phyloP scores from a whole-genome alignment of 1,139 yeast species.

The Blastobotrys apis region DNA sequence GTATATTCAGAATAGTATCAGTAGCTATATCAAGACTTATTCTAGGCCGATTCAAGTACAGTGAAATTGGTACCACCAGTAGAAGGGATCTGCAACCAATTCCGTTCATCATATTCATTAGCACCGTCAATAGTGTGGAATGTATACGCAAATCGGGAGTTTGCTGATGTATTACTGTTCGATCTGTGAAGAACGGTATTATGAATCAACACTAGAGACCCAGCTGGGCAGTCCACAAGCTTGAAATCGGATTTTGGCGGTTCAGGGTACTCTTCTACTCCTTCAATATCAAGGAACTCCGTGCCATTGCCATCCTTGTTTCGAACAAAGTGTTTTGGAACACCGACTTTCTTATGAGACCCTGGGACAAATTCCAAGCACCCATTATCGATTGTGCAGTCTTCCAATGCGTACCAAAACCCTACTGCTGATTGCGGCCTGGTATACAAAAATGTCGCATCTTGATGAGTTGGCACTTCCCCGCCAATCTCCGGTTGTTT shows the following conservation, averaged over 20 bases:
- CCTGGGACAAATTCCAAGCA: constrained; percentile 74
- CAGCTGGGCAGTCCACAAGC: constrained; percentile 62
- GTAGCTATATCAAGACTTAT: not conserved
- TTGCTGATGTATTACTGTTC: constrained; percentile 50
- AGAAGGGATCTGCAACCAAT: constrained; percentile 78
- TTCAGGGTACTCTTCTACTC: constrained; percentile 25
- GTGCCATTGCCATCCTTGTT: constrained; percentile 43
- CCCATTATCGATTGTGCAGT: constrained; percentile 64
- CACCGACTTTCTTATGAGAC: constrained; percentile 55
- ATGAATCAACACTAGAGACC: constrained; percentile 63
- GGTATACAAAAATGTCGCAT: constrained; percentile 68
- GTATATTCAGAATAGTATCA: not conserved
- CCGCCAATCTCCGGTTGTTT: constrained; percentile 74
- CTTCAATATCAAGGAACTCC: constrained; percentile 33
- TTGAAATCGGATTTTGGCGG: constrained; percentile 44
- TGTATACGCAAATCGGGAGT: constrained; percentile 71
- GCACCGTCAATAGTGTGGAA: constrained; percentile 74
- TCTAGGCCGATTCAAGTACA: constrained; percentile 14
- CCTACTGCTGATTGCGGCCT: constrained; percentile 71
- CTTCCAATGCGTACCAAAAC: constrained; percentile 79
- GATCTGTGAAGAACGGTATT: constrained; percentile 71
- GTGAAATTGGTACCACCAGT: constrained; percentile 61
- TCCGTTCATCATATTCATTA: constrained; percentile 53
- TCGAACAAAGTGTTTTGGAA: constrained; percentile 64
- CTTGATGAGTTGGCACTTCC: constrained; percentile 77